A percentile compares a stretch with the other conserved stretches of the same genome.
These are phyloP conservation scores for Herpomyces periplanetae DNA, from an alignment of 2,329 filamentous ascomycete genomes.

Conservation along the genomic window DNA sequence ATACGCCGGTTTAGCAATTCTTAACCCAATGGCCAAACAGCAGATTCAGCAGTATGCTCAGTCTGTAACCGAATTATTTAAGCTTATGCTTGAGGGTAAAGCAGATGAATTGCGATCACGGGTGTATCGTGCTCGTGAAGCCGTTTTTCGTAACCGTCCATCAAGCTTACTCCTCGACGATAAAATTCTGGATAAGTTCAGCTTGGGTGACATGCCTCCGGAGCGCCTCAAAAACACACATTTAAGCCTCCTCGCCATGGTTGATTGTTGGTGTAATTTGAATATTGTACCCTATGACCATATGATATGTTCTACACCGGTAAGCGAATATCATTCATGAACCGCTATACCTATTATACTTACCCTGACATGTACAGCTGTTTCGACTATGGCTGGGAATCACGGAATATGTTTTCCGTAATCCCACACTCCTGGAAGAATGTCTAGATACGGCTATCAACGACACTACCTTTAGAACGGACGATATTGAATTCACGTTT, in stretches of 20 bases:
- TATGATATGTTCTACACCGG: slow-evolving; percentile 92
- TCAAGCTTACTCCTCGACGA: slow-evolving; percentile 27
- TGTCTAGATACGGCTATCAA: slow-evolving; percentile 49
- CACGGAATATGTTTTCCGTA: slow-evolving; percentile 80
- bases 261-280: slow-evolving; percentile 85
- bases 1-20: slow-evolving; percentile 77
- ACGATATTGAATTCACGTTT: slow-evolving; percentile 91
- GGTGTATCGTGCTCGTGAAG: slow-evolving; percentile 37
- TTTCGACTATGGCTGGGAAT: slow-evolving; percentile 89
- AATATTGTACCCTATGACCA: slow-evolving; percentile 89
- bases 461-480: slow-evolving; percentile 64
- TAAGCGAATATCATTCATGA: slow-evolving; percentile 6
- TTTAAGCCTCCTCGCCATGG: slow-evolving; percentile 67
- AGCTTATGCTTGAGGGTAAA: slow-evolving; percentile 70
- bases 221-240: slow-evolving; percentile 57
- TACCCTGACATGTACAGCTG: slow-evolving; percentile 11
- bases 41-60: slow-evolving; percentile 83
- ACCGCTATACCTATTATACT: slow-evolving; percentile 1
- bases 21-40: slow-evolving; percentile 62
- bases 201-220: slow-evolving; percentile 25
- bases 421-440: slow-evolving; percentile 37
- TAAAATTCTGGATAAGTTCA: slow-evolving; percentile 55
- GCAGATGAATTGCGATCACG: slow-evolving; percentile 28
- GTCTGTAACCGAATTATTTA: slow-evolving; percentile 72
- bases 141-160: slow-evolving; percentile 14